Evolutionary conservation across 2,329 filamentous ascomycete species (phyloP).

Genomic region (Sporothrix mexicana): DNA sequence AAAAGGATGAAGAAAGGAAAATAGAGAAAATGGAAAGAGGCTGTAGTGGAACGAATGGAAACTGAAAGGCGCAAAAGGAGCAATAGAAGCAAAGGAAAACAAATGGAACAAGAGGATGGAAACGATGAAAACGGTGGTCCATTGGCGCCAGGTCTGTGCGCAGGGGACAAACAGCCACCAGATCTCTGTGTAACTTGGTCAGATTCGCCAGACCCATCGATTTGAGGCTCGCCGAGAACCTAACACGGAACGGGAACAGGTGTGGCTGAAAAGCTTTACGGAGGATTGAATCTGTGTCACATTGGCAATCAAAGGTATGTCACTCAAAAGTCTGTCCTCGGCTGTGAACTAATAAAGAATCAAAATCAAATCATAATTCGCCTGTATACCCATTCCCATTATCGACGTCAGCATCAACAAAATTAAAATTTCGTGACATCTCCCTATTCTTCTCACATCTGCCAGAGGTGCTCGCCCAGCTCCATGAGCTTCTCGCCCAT

Average conservation of each 20-base stretch:
- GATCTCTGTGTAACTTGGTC: neutral
- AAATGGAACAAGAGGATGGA: too few relatives aligned
- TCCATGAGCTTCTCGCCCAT: conserved; percentile 74
- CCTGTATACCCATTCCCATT: conserved; percentile 11
- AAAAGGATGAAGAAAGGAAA: neutral
- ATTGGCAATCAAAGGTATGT: neutral
- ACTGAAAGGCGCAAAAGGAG: too few relatives aligned
- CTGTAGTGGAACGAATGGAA: too few relatives aligned
- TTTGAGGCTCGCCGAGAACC: neutral
- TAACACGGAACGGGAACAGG: neutral
- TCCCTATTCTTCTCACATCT: conserved; percentile 48
- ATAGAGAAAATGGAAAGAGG: neutral
- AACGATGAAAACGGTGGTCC: neutral
- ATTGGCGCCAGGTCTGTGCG: conserved; percentile 21
- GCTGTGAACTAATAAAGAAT: neutral
- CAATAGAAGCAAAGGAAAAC: too few relatives aligned
- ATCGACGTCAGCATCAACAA: neutral
- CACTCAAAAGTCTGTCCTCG: neutral
- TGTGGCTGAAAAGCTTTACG: neutral
- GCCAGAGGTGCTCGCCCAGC: conserved; percentile 76
- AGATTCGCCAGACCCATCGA: neutral
- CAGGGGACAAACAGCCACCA: neutral
- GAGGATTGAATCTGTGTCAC: neutral
- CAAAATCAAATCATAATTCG: conserved; percentile 1
- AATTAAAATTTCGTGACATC: neutral